Evolutionary conservation across 768 basidiomycete genomes (phyloP).

Genomic region (Lactarius deliciosus): DNA sequence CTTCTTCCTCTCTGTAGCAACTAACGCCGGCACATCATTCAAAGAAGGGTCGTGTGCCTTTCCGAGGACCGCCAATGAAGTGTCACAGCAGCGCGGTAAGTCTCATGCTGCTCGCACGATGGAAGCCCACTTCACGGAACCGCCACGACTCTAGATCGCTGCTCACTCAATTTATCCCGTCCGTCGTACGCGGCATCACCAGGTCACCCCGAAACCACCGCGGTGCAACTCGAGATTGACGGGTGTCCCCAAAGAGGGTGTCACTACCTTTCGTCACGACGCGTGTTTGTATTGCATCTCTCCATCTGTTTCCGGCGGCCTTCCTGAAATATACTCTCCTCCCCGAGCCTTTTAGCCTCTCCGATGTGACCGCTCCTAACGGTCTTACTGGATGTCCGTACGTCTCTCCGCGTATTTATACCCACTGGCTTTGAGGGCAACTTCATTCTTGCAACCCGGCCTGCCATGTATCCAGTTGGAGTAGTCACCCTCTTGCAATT

Average conservation of each 20-base stretch:
- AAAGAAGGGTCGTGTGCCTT: constrained; percentile 4
- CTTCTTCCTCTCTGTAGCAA: constrained; percentile 5
- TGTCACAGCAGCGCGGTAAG: constrained; percentile 5
- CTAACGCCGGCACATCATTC: not conserved
- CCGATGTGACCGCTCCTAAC: constrained; percentile 8
- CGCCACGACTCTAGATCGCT: constrained; percentile 3
- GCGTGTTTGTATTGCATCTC: constrained; percentile 18
- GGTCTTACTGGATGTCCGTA: not conserved
- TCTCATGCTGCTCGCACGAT: not conserved
- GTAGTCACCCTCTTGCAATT: constrained; percentile 39
- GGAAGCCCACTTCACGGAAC: constrained; percentile 12
- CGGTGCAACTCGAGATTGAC: constrained; percentile 16
- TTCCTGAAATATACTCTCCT: constrained; percentile 11
- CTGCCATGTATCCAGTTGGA: constrained; percentile 46
- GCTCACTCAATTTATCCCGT: not conserved
- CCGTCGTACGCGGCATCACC: not conserved
- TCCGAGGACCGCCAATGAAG: constrained; percentile 9
- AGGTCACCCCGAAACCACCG: constrained; percentile 7
- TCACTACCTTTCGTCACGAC: constrained; percentile 1
- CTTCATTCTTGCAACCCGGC: constrained; percentile 9
- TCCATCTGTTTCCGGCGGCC: constrained; percentile 13
- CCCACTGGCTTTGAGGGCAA: not conserved
- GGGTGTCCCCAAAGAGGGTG: constrained; percentile 5
- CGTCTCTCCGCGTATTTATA: constrained; percentile 16
- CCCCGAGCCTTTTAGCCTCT: constrained; percentile 1